These are phyloP conservation scores for Candida insectorum DNA, from an alignment of 805 yeast genomes.

Conservation along the genomic window DNA sequence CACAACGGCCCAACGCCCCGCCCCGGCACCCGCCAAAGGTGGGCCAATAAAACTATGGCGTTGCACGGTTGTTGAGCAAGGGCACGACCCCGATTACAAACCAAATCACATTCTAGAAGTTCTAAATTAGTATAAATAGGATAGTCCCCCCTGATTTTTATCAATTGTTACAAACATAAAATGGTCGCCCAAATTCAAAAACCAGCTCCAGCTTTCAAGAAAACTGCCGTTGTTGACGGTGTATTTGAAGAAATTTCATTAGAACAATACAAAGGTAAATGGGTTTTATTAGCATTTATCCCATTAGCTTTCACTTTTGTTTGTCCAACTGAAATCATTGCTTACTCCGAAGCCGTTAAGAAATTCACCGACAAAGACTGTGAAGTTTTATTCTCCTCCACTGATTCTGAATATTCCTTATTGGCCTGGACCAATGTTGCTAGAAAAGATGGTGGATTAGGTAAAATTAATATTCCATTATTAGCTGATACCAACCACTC, in stretches of 20 bases:
- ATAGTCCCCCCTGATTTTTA: no score
- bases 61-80: constrained; percentile 3
- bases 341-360: constrained; percentile 93
- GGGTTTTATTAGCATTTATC: constrained; percentile 95
- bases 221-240: constrained; percentile 97
- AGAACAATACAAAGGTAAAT: constrained; percentile 95
- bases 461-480: constrained; percentile 91
- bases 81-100: constrained; percentile 11
- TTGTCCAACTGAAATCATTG: constrained; percentile 99
- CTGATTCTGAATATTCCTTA: constrained; percentile 96
- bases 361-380: constrained; percentile 84
- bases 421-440: constrained; percentile 98
- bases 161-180: constrained; percentile 11
- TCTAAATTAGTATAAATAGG: no score
- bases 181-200: constrained; percentile 92
- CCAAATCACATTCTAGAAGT: constrained; percentile 10
- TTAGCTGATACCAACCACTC: constrained; percentile 96
- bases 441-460: constrained; percentile 98
- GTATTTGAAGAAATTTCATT: constrained; percentile 90
- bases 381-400: constrained; percentile 91
- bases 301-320: constrained; percentile 99
- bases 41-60: constrained; percentile 3
- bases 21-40: background rate
- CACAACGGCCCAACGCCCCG: constrained; percentile 1
- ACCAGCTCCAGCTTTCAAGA: constrained; percentile 95